Conservation (phyloP, 2,329 filamentous ascomycete species). For the Zasmidium angulare region DNA sequence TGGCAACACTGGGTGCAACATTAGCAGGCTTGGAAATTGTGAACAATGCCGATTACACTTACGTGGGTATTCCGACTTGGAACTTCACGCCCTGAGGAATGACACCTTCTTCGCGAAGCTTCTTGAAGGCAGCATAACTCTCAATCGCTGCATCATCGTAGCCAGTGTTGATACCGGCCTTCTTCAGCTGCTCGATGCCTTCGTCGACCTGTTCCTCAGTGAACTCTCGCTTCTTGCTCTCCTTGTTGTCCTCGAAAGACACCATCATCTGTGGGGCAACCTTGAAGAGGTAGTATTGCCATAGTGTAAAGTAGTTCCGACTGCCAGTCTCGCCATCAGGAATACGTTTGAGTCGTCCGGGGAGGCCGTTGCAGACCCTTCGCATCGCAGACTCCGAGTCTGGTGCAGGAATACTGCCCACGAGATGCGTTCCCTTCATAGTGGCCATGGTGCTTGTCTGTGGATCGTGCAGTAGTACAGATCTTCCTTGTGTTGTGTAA, state of each 20-base stretch:
- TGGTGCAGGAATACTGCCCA: conserved; percentile 39
- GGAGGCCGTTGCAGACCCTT: conserved; percentile 27
- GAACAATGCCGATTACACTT: neutral
- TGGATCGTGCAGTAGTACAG: neutral
- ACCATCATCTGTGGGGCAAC: conserved; percentile 9
- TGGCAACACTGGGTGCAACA: conserved; percentile 14
- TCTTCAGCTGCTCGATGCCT: conserved; percentile 19
- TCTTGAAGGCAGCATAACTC: conserved; percentile 34
- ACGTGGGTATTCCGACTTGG: conserved; percentile 36
- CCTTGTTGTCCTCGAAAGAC: conserved; percentile 8
- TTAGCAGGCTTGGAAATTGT: neutral
- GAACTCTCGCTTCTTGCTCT: conserved; percentile 10
- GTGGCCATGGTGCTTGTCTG: conserved; percentile 5
- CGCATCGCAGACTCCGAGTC: conserved; percentile 36
- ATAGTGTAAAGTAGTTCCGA: conserved; percentile 36
- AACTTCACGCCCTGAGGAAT: conserved; percentile 31
- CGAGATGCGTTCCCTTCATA: conserved; percentile 30
- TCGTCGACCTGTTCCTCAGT: conserved; percentile 19
- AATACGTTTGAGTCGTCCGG: conserved; percentile 36
- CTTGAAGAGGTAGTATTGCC: conserved; percentile 27
- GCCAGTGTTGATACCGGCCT: conserved; percentile 25
- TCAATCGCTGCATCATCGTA: conserved; percentile 35
- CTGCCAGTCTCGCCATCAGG: conserved; percentile 45
- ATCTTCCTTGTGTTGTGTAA: neutral
- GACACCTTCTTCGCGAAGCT: conserved; percentile 30